Percentiles rank a stretch among this genome's conserved stretches.
Evolutionary conservation across 148 eudicot genomes (phyloP).

Genomic region (Nyssa sinensis): DNA sequence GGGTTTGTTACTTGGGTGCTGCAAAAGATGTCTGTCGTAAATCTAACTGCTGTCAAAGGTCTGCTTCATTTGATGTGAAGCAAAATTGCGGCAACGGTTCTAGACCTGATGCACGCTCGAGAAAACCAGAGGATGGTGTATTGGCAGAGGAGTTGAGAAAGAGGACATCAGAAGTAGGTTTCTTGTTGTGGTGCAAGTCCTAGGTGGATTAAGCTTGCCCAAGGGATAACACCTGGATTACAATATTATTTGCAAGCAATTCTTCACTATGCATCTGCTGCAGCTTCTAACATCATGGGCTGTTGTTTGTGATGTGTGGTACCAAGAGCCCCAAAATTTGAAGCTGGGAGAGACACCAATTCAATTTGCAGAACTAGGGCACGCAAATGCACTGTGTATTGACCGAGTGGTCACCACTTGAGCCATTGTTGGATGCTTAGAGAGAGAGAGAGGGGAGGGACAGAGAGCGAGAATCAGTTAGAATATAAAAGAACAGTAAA

Average conservation of each 20-base stretch:
- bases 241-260: too few species aligned
- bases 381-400: slow-evolving; percentile 29
- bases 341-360: too few species aligned
- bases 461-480: too few species aligned
- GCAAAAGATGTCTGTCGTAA: slow-evolving; percentile 20
- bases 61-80: slow-evolving; percentile 29
- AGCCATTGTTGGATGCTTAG: slow-evolving; percentile 24
- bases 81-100: slow-evolving; percentile 23
- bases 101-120: slow-evolving; percentile 23
- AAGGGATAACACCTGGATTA: too few species aligned
- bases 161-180: too few species aligned
- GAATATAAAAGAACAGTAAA: too few species aligned
- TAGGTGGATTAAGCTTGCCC: too few species aligned
- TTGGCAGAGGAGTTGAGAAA: slow-evolving; percentile 46
- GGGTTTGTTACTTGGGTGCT: slow-evolving; percentile 28
- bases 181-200: too few species aligned
- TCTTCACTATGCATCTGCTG: too few species aligned
- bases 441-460: slow-evolving; percentile 7
- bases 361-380: slow-evolving; percentile 25
- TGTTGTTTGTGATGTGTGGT: too few species aligned
- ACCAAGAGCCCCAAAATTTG: too few species aligned
- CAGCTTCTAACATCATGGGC: too few species aligned
- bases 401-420: slow-evolving; percentile 45
- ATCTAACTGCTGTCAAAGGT: slow-evolving; percentile 28
- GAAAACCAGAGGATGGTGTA: slow-evolving; percentile 30